Percentiles rank a stretch among this genome's conserved stretches.
Conservation (phyloP, 306 rosid genomes). For the Medicago lupulina region DNA sequence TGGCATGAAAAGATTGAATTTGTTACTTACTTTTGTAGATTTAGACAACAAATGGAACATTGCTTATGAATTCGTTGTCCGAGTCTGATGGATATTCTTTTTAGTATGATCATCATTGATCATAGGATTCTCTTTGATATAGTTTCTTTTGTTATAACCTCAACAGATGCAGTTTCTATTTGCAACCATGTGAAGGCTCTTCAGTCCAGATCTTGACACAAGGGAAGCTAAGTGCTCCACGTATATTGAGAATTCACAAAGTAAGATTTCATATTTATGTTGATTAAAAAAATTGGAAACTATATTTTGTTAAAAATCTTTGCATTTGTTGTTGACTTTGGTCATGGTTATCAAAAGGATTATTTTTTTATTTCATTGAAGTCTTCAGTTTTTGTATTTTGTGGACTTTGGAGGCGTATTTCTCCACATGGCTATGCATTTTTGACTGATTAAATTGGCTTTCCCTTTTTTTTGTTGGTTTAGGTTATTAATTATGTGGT, state of each 20-base stretch:
- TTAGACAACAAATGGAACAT: constrained; percentile 19
- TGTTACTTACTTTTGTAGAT: constrained; percentile 15
- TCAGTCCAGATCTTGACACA: constrained; percentile 87
- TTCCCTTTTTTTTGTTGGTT: constrained; percentile 31
- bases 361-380: not conserved
- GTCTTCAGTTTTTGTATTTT: constrained; percentile 14
- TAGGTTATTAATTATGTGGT: constrained; percentile 91
- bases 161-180: constrained; percentile 93
- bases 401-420: constrained; percentile 26
- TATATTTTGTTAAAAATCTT: constrained; percentile 3
- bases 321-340: constrained; percentile 2
- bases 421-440: constrained; percentile 25
- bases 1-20: constrained; percentile 21
- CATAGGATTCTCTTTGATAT: constrained; percentile 30
- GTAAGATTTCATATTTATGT: constrained; percentile 55
- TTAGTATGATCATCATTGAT: constrained; percentile 1
- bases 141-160: constrained; percentile 28
- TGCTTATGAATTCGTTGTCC: constrained; percentile 28
- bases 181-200: constrained; percentile 96
- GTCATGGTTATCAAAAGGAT: constrained; percentile 23
- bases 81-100: constrained; percentile 21
- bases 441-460: constrained; percentile 29
- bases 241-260: constrained; percentile 92
- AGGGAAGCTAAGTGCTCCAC: constrained; percentile 98
- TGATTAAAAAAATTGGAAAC: constrained; percentile 12